Evolutionary conservation across 306 rosid species (phyloP).

Genomic region (Parietaria judaica): DNA sequence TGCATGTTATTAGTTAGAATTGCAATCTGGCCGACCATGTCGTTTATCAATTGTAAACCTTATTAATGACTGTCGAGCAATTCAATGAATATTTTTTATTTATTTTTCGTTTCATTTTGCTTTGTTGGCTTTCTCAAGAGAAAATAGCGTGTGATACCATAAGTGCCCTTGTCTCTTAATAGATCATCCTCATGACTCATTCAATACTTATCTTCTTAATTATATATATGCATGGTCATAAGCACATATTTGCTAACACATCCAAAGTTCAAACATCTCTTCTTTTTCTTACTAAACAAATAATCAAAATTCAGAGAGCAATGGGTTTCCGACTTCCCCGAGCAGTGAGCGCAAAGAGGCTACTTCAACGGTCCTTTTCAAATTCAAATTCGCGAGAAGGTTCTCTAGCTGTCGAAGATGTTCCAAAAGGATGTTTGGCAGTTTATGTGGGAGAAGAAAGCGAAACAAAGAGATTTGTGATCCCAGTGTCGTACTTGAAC

Average conservation of each 20-base stretch:
- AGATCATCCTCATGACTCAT: not conserved
- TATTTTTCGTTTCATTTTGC: no score
- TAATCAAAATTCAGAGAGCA: not conserved
- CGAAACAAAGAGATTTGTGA: constrained; percentile 15
- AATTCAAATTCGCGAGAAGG: not conserved
- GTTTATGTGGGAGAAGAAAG: constrained; percentile 22
- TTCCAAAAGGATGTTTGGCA: constrained; percentile 29
- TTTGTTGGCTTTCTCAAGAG: not conserved
- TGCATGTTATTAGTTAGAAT: no score
- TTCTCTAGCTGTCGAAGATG: constrained; percentile 5
- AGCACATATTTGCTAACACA: not conserved
- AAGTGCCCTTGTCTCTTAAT: no score
- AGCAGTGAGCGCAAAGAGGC: constrained; percentile 18
- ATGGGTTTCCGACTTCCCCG: constrained; percentile 11
- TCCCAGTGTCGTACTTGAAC: constrained; percentile 20
- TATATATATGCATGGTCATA: not conserved
- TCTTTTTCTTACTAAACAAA: not conserved
- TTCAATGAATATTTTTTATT: not conserved
- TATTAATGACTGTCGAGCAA: not conserved
- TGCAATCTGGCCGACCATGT: no score
- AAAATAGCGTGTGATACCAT: not conserved
- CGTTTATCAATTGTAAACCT: not conserved
- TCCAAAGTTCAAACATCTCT: not conserved
- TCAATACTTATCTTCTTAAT: no score
- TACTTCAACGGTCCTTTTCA: constrained; percentile 1